These are phyloP conservation scores for Aspergillaceae sp. DNA, from an alignment of 2,329 filamentous ascomycete species.

Conservation along the genomic window DNA sequence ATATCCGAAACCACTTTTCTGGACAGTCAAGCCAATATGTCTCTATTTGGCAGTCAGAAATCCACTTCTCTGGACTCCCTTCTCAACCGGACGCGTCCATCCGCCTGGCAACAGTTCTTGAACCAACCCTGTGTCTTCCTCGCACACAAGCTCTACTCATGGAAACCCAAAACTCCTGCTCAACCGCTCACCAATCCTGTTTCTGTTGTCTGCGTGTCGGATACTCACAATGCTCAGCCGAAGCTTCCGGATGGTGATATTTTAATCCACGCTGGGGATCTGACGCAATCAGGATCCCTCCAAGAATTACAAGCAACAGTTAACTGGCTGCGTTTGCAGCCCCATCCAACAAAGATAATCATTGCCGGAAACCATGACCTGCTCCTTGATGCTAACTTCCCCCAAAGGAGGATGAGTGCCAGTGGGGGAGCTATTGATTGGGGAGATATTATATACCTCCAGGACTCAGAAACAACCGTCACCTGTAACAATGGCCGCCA, in stretches of 20 bases:
- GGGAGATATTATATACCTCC: constrained; percentile 60
- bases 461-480: constrained; percentile 54
- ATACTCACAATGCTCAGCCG: constrained; percentile 20
- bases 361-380: constrained; percentile 80
- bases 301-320: constrained; percentile 64
- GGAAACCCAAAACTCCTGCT: constrained; percentile 3
- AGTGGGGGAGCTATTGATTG: constrained; percentile 46
- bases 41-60: neutral
- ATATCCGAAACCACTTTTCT: no score
- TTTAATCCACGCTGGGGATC: constrained; percentile 35
- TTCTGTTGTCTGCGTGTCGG: constrained; percentile 20
- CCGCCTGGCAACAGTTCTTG: constrained; percentile 2
- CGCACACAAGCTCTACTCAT: constrained; percentile 1
- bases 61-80: neutral
- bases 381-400: constrained; percentile 60
- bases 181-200: constrained; percentile 6
- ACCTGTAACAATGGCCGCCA: constrained; percentile 48
- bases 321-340: constrained; percentile 62
- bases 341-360: constrained; percentile 67
- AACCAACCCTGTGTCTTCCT: constrained; percentile 2
- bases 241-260: constrained; percentile 26
- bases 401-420: constrained; percentile 9
- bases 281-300: constrained; percentile 55
- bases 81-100: constrained; percentile 1
- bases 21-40: neutral